phyloP scores from a whole-genome alignment of 192 early-diverging fungal genomes.

The Oehlia diaphana region DNA sequence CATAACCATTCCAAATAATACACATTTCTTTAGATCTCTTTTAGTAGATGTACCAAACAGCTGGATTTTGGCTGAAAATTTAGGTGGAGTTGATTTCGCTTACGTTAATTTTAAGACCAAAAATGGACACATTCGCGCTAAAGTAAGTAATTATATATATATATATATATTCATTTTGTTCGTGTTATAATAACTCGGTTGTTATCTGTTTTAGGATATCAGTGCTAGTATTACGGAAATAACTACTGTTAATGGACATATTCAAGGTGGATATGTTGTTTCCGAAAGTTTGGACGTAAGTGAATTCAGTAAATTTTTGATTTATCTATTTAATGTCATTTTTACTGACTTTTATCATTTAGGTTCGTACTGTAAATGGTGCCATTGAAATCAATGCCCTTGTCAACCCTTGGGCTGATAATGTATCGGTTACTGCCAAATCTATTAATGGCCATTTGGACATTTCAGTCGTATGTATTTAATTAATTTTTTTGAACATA shows the following conservation, averaged over 20 bases:
- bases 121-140: slow-evolving; percentile 17
- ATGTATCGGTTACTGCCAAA: background rate
- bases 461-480: slow-evolving; percentile 21
- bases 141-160: slow-evolving; percentile 1
- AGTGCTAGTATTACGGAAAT: slow-evolving; percentile 7
- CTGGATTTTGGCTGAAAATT: background rate
- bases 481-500: background rate
- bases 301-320: background rate
- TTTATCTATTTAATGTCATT: background rate
- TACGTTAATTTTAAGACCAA: slow-evolving; percentile 24
- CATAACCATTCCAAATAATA: slow-evolving; percentile 14
- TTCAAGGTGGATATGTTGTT: background rate
- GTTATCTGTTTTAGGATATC: background rate
- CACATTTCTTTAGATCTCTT: slow-evolving; percentile 18
- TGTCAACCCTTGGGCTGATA: slow-evolving; percentile 3
- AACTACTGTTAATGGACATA: slow-evolving; percentile 20
- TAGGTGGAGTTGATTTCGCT: slow-evolving; percentile 24
- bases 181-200: background rate
- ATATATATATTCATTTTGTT: background rate
- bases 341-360: background rate
- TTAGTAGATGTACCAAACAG: slow-evolving; percentile 23
- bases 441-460: slow-evolving; percentile 26
- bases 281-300: slow-evolving; percentile 22
- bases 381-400: background rate
- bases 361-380: slow-evolving; percentile 23